Percentiles rank a stretch among this genome's conserved stretches.
Conservation (phyloP, 306 rosid species). For the Pyrus pyrifolia region DNA sequence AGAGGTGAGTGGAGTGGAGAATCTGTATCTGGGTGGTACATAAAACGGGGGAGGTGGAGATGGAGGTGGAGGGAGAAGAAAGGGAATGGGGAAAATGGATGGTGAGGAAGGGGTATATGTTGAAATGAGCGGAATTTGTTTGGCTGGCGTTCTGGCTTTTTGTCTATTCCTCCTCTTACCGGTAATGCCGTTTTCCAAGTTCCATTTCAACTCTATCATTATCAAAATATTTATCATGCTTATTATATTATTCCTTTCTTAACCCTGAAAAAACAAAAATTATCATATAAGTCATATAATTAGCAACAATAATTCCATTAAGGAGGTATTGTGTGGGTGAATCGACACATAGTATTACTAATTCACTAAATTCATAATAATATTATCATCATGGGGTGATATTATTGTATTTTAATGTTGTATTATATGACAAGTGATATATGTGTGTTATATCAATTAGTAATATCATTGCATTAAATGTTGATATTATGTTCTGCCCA, state of each 20-base stretch:
- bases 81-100: constrained; percentile 25
- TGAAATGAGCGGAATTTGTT: constrained; percentile 17
- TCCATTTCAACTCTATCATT: background rate
- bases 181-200: constrained; percentile 20
- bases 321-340: too few relatives aligned
- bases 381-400: too few relatives aligned
- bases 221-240: background rate
- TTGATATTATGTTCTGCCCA: too few relatives aligned
- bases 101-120: constrained; percentile 41
- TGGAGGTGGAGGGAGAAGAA: background rate
- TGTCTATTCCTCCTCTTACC: constrained; percentile 11
- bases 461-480: too few relatives aligned
- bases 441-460: too few relatives aligned
- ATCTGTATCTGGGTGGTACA: constrained; percentile 46
- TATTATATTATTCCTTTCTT: background rate
- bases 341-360: too few relatives aligned
- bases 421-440: too few relatives aligned
- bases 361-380: too few relatives aligned
- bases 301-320: too few relatives aligned
- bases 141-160: constrained; percentile 20
- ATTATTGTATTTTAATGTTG: too few relatives aligned
- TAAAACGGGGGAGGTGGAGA: constrained; percentile 17
- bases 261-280: background rate
- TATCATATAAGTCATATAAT: background rate
- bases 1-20: constrained; percentile 40